phyloP scores from a whole-genome alignment of 202 grass and related monocot species.

The Tripidium arundinaceum region DNA sequence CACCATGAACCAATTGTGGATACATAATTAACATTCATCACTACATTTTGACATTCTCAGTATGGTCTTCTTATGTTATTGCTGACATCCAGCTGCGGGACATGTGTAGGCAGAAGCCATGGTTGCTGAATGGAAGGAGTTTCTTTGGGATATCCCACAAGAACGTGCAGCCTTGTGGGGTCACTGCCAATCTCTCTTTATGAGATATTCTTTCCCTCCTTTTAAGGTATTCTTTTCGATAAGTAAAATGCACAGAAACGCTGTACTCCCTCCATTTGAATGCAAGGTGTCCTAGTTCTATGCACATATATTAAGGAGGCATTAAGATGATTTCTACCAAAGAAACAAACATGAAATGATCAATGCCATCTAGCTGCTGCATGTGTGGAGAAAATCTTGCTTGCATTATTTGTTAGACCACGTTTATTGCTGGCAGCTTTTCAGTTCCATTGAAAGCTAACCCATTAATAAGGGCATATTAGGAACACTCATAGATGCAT shows the following conservation, averaged over 20 bases:
- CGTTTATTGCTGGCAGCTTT: neutral
- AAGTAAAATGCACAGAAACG: conserved; percentile 11
- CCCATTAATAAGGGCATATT: neutral
- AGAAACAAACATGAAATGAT: neutral
- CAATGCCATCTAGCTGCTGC: neutral
- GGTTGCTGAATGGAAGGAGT: conserved; percentile 98
- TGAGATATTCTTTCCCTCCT: conserved; percentile 78
- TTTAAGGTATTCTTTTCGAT: conserved; percentile 48
- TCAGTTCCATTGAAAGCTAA: neutral
- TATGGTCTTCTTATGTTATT: conserved; percentile 15
- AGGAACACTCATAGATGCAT: neutral
- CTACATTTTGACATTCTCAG: conserved; percentile 12
- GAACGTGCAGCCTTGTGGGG: conserved; percentile 97
- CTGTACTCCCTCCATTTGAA: neutral
- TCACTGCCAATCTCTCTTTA: conserved; percentile 88
- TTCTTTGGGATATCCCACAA: conserved; percentile 96
- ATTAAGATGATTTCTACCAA: neutral
- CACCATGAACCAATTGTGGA: neutral
- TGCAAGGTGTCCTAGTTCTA: neutral
- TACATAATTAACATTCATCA: neutral
- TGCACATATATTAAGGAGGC: neutral
- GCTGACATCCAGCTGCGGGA: conserved; percentile 9
- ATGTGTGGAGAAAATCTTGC: neutral
- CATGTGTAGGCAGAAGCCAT: conserved; percentile 86
- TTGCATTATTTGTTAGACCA: neutral